Percentiles rank a stretch among this genome's conserved stretches.
Conservation (phyloP, 2,329 filamentous ascomycete genomes). For the Gnomoniopsis smithogilvyi region DNA sequence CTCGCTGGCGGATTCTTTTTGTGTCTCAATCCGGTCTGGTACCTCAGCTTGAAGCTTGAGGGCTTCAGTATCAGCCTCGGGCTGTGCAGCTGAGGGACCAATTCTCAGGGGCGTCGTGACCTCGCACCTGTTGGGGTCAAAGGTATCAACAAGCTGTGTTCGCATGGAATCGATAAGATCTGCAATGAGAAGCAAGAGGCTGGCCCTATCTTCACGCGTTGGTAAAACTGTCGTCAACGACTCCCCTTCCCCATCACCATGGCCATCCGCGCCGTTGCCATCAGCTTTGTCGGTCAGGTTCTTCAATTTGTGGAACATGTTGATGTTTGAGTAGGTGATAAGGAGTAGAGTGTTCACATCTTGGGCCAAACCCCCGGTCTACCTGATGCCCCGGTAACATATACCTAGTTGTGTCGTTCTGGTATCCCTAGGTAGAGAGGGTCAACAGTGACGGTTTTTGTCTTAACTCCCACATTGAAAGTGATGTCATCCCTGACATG, state of each 20-base stretch:
- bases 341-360: not conserved
- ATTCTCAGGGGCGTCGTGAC: constrained; percentile 7
- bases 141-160: constrained; percentile 16
- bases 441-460: no score
- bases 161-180: constrained; percentile 19
- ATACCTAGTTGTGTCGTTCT: no score
- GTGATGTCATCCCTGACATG: no score
- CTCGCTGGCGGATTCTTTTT: not conserved
- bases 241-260: constrained; percentile 8
- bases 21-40: not conserved
- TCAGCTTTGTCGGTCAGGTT: constrained; percentile 11
- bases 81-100: not conserved
- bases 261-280: not conserved
- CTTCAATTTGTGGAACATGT: constrained; percentile 17
- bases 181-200: constrained; percentile 19
- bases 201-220: constrained; percentile 19
- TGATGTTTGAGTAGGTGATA: not conserved
- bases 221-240: constrained; percentile 20
- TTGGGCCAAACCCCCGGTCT: not conserved
- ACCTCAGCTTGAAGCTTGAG: not conserved
- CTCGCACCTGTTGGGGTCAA: constrained; percentile 15
- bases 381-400: no score
- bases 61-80: not conserved
- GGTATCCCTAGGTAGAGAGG: no score
- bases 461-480: no score